Conservation (phyloP, 2,329 filamentous ascomycete genomes). For the Thielaviopsis musarum region DNA sequence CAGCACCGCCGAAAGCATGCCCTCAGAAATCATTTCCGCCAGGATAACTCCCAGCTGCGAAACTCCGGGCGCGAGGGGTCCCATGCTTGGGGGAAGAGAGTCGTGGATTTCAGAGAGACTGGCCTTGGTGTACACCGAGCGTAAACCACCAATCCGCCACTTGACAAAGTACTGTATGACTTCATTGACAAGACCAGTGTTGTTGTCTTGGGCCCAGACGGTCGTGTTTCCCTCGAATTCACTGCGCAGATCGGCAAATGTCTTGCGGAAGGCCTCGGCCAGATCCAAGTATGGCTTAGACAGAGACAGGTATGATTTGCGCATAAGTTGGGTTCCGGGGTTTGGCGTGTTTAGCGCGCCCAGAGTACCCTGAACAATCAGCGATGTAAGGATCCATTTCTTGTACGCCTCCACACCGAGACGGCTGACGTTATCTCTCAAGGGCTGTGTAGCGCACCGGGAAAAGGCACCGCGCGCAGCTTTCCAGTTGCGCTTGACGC, state of each 20-base stretch:
- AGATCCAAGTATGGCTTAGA: conserved; percentile 56
- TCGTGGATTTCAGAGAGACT: conserved; percentile 35
- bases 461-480: conserved; percentile 46
- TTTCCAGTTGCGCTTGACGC: conserved; percentile 42
- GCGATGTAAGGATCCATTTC: conserved; percentile 67
- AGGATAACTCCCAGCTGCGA: conserved; percentile 30
- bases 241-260: conserved; percentile 36
- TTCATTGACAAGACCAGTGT: conserved; percentile 51
- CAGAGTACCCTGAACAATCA: conserved; percentile 49
- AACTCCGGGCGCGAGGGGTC: conserved; percentile 24
- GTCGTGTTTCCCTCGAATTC: conserved; percentile 42
- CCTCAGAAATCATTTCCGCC: conserved; percentile 36
- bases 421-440: conserved; percentile 47
- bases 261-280: conserved; percentile 43
- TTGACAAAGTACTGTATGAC: conserved; percentile 55
- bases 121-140: conserved; percentile 49
- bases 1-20: conserved; percentile 36
- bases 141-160: conserved; percentile 58
- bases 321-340: not conserved
- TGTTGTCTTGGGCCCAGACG: conserved; percentile 56
- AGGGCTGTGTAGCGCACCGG: conserved; percentile 50
- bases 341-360: not conserved
- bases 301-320: conserved; percentile 24
- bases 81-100: conserved; percentile 36
- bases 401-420: conserved; percentile 83